Conservation (phyloP, 2,329 filamentous ascomycete species). For the Neopestalotiopsis sp. region DNA sequence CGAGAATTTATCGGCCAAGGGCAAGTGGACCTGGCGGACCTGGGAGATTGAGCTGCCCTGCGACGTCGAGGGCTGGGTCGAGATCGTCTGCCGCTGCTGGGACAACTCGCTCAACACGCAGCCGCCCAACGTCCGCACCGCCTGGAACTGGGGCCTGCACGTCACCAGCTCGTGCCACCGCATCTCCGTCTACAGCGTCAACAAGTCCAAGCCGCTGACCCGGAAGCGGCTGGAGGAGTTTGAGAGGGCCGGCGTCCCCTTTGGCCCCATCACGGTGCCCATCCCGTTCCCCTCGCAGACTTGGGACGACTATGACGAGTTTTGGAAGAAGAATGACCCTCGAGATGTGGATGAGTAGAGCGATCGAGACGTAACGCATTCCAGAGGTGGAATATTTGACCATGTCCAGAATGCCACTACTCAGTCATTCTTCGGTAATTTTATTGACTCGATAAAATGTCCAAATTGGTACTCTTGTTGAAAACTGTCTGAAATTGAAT, state of each 20-base stretch:
- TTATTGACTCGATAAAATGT: too few species aligned
- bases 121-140: conserved; percentile 56
- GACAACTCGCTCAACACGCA: conserved; percentile 68
- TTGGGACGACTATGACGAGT: conserved; percentile 51
- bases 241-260: conserved; percentile 50
- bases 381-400: too few species aligned
- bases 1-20: conserved; percentile 66
- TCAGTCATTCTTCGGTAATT: not conserved
- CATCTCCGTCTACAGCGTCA: conserved; percentile 68
- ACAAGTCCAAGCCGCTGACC: conserved; percentile 54
- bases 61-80: conserved; percentile 66
- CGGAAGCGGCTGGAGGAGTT: conserved; percentile 55
- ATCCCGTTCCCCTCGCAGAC: conserved; percentile 54
- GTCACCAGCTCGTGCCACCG: conserved; percentile 68
- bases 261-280: conserved; percentile 61
- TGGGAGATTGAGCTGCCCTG: conserved; percentile 70
- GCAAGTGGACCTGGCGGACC: conserved; percentile 66
- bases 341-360: conserved; percentile 9
- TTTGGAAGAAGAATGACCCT: conserved; percentile 5
- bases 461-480: too few species aligned
- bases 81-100: conserved; percentile 64
- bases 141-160: conserved; percentile 71
- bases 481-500: too few species aligned
- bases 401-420: too few species aligned
- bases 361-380: not conserved